phyloP scores from a whole-genome alignment of 140 eudicot species.

The Anethum foeniculum region DNA sequence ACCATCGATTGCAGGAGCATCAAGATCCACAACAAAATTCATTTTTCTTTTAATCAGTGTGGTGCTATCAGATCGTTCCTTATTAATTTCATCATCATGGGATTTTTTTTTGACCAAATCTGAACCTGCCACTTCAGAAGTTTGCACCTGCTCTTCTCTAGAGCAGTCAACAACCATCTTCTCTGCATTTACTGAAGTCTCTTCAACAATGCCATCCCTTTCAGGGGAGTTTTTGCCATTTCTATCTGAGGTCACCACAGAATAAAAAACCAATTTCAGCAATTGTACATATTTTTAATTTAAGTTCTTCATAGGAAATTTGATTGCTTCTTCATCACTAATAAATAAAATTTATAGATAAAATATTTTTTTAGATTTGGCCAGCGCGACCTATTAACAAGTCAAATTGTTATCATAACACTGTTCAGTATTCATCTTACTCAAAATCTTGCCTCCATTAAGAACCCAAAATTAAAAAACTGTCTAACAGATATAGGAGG shows the following conservation, averaged over 20 bases:
- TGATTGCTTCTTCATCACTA: neutral
- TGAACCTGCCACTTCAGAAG: constrained; percentile 18
- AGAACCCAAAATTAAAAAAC: neutral
- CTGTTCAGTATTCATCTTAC: neutral
- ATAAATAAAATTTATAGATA: neutral
- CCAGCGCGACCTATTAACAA: neutral
- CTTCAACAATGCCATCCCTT: neutral
- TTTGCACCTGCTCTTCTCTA: constrained; percentile 1
- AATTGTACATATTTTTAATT: neutral
- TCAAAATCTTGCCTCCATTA: neutral
- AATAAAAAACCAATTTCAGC: neutral
- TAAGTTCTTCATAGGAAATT: neutral
- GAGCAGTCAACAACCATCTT: constrained; percentile 9
- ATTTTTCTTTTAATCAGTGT: constrained; percentile 14
- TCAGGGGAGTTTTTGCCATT: constrained; percentile 4
- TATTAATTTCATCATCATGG: constrained; percentile 15
- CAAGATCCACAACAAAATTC: constrained; percentile 1
- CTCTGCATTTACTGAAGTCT: constrained; percentile 4
- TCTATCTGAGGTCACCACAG: neutral
- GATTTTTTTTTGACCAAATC: constrained; percentile 7
- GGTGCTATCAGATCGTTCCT: constrained; percentile 10
- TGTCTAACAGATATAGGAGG: neutral
- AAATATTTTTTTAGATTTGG: neutral
- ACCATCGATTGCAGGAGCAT: neutral
- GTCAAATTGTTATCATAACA: neutral